Percentiles rank a stretch among this genome's conserved stretches.
Evolutionary conservation across 345 rosid genomes (phyloP).

Genomic region (Trapa bicornis): DNA sequence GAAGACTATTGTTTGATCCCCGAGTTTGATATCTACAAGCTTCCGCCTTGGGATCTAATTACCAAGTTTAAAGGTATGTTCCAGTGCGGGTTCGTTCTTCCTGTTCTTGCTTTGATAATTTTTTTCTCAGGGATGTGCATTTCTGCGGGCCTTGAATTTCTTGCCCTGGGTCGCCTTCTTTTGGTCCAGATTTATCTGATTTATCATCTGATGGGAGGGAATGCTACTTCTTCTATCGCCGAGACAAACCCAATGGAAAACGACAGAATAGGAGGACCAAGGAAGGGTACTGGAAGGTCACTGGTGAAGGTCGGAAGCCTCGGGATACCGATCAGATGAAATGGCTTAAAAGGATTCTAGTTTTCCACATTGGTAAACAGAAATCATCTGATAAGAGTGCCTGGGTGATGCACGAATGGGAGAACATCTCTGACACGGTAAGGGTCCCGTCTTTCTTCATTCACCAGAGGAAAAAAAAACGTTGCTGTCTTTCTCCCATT

Average conservation of each 20-base stretch:
- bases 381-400: neutral
- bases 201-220: neutral
- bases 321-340: neutral
- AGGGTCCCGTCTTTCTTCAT: neutral
- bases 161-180: neutral
- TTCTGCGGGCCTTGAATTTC: neutral
- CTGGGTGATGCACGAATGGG: neutral
- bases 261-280: neutral
- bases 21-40: slow-evolving; percentile 6
- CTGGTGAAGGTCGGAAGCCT: neutral
- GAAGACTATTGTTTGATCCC: slow-evolving; percentile 7
- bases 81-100: neutral
- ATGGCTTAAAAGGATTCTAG: neutral
- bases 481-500: no score
- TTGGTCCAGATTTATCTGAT: neutral
- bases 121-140: neutral
- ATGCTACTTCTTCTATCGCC: slow-evolving; percentile 2
- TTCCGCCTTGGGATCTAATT: slow-evolving; percentile 7
- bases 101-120: neutral
- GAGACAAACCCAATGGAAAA: neutral
- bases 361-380: neutral
- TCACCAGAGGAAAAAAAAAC: neutral
- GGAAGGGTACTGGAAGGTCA: neutral
- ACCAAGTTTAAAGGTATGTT: slow-evolving; percentile 5
- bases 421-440: neutral